Evolutionary conservation across 2,329 filamentous ascomycete genomes (phyloP), one percentile per base, ranked within the genome.

Genomic region (Monosporascus sp.): DNA sequence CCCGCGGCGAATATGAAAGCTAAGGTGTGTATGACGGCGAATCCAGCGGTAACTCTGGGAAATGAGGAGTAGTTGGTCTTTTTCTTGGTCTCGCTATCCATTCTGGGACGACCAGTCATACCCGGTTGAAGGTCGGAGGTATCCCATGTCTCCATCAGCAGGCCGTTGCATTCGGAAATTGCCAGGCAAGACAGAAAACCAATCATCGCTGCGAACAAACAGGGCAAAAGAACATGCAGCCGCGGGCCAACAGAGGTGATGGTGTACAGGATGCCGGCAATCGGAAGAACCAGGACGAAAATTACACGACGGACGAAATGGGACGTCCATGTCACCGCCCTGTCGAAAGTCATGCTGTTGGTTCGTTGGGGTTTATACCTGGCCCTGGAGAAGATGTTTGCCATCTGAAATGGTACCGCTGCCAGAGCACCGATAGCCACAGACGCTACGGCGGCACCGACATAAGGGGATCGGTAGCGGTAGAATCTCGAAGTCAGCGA

Each of bases 81-180:
- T 44, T 76, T 77, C 17, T 70, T 67, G 9, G 64, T 63, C 49
- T 68, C 69, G 14, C 71, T 71, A 3, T 64, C 61, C n/a, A 72
- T 72, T 27, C 70, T 73, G n/a, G 75, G 75, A 17, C 75, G 75
- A 31, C 81, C 80, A 6, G 79, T 87, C 75, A 87, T 85, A 11
- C 86, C 85, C 2, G 86, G 83, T 59, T 88, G 87, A 4, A 92
- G 75, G 66, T 92, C 89, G 41, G 85, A 89, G n/a, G 84, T 88
- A 65, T 92, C 89, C 66, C 87, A 92, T 0, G 84, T 85, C 64
- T 91, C 88, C 88, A 92, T 91, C 65, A 91, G 80, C 35, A 92
- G 72, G 1, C 88, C 87, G 58, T 87, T 82, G 68, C 88, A 90
- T 68, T 92, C 88, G 2, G 88, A 82, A 46, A 90, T 84, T 1